phyloP scores from a whole-genome alignment of 371 early-diverging fungal species.

The Mucor piriformis region DNA sequence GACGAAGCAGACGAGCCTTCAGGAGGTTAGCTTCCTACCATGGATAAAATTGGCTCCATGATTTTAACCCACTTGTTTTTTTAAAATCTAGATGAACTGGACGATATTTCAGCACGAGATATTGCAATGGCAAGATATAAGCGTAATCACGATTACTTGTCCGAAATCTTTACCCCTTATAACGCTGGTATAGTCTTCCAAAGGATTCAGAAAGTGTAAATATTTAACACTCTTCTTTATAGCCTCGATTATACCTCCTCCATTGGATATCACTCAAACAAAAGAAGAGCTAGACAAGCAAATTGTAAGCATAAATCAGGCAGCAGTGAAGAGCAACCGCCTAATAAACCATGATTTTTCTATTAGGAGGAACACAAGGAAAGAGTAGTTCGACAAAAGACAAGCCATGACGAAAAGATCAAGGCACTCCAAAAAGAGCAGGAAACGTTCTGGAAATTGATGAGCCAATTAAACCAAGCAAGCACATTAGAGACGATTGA shows the following conservation, averaged over 20 bases:
- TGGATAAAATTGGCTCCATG: too few relatives aligned
- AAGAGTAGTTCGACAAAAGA: conserved; percentile 31
- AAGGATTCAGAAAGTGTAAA: not conserved
- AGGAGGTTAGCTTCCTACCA: conserved; percentile 15
- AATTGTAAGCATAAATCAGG: conserved; percentile 22
- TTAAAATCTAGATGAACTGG: conserved; percentile 66
- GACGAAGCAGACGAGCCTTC: conserved; percentile 37
- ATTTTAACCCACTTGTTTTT: not conserved
- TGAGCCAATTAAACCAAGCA: conserved; percentile 47
- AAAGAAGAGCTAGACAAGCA: conserved; percentile 41
- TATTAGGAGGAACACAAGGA: conserved; percentile 36
- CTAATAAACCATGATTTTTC: not conserved
- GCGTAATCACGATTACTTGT: conserved; percentile 79
- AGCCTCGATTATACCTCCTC: conserved; percentile 47
- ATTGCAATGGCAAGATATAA: conserved; percentile 81
- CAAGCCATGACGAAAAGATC: conserved; percentile 39
- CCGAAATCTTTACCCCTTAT: conserved; percentile 78
- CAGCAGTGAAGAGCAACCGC: not conserved
- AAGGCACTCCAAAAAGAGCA: conserved; percentile 41
- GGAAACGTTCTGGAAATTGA: conserved; percentile 39
- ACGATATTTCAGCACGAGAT: conserved; percentile 65
- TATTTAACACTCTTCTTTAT: not conserved
- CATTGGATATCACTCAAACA: conserved; percentile 34
- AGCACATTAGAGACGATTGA: conserved; percentile 34
- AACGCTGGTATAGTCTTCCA: conserved; percentile 63